Conservation (phyloP, 345 rosid genomes). For the Brassica carinata region DNA sequence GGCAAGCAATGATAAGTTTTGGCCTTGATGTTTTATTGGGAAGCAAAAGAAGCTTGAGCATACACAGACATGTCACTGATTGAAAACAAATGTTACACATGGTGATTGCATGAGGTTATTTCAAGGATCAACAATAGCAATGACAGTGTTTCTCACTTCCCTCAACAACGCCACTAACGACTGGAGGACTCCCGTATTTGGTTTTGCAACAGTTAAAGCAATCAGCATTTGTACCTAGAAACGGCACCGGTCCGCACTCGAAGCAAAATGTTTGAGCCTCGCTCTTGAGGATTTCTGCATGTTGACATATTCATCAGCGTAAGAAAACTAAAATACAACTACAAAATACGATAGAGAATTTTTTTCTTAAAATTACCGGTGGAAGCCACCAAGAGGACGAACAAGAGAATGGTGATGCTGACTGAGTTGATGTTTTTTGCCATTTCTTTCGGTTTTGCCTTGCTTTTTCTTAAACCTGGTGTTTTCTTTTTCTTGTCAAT, state of each 20-base stretch:
- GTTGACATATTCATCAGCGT: neutral
- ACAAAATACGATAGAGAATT: too few relatives aligned
- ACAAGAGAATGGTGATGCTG: too few relatives aligned
- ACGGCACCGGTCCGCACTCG: neutral
- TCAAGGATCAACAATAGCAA: slow-evolving; percentile 11
- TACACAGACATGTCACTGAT: neutral
- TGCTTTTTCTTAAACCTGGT: too few relatives aligned
- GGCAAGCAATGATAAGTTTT: neutral
- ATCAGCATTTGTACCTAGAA: neutral
- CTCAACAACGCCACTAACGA: neutral
- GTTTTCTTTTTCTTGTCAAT: too few relatives aligned
- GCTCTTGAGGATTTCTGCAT: neutral
- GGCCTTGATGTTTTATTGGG: neutral
- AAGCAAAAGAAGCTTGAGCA: neutral
- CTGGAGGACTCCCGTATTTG: neutral
- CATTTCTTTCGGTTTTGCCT: too few relatives aligned
- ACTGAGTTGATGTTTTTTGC: too few relatives aligned
- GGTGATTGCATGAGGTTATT: neutral
- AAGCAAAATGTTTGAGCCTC: neutral
- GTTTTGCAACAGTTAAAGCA: neutral
- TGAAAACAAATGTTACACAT: neutral
- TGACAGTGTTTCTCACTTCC: neutral
- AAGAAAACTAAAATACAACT: too few relatives aligned
- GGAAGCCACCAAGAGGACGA: too few relatives aligned
- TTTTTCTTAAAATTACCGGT: too few relatives aligned